These are phyloP conservation scores for Withania somnifera DNA, from an alignment of 305 asterid genomes.

Conservation along the genomic window DNA sequence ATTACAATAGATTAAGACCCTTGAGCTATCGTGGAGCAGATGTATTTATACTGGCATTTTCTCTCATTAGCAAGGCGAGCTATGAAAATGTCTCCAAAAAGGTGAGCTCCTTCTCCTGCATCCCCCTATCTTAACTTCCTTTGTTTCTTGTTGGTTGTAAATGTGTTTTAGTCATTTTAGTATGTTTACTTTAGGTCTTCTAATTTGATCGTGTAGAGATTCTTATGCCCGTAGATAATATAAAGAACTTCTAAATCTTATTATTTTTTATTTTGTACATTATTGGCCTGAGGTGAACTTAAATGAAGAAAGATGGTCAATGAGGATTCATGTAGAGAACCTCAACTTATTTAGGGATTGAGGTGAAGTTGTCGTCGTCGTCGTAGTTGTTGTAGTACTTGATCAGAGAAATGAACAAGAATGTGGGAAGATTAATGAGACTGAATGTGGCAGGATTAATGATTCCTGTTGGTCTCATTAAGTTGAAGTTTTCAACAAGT, in stretches of 20 bases:
- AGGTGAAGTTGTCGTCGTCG: not conserved
- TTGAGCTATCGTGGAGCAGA: constrained; percentile 13
- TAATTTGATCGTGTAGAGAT: not conserved
- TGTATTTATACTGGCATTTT: constrained; percentile 12
- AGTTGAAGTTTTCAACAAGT: not conserved
- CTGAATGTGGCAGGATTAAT: not conserved
- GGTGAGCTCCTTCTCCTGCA: not conserved
- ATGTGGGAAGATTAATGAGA: not conserved
- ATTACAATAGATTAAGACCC: constrained; percentile 11
- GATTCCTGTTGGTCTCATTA: not conserved
- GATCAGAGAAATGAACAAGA: not conserved
- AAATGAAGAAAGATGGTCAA: not conserved
- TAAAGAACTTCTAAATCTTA: not conserved
- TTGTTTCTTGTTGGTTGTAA: not conserved
- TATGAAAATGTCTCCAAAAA: constrained; percentile 13
- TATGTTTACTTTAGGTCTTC: not conserved
- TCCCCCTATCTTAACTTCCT: not conserved
- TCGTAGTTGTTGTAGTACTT: not conserved
- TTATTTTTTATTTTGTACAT: not conserved
- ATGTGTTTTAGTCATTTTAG: not conserved
- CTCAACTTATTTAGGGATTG: not conserved
- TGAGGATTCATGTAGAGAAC: not conserved
- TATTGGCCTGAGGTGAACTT: not conserved
- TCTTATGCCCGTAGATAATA: not conserved
- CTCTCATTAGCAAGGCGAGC: constrained; percentile 16